Conservation (phyloP, 1,139 yeast species). For the Yamadazyma mexicana region DNA sequence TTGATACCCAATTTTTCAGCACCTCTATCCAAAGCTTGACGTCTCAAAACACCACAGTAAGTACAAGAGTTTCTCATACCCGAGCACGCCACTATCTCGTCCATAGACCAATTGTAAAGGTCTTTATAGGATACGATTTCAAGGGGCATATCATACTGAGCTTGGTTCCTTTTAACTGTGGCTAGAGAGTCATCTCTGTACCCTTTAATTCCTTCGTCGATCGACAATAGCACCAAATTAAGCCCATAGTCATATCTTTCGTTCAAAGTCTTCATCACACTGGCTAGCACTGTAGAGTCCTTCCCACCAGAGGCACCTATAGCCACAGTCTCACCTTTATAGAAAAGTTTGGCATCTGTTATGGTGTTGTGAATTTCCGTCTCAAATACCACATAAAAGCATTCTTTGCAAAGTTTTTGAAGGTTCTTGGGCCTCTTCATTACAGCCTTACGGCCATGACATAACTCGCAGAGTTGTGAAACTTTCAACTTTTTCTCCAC, state of each 20-base stretch:
- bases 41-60: constrained; percentile 93
- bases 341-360: constrained; percentile 63
- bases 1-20: constrained; percentile 83
- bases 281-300: constrained; percentile 93
- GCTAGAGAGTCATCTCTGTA: constrained; percentile 97
- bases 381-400: constrained; percentile 89
- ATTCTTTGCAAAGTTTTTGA: constrained; percentile 87
- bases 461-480: constrained; percentile 71
- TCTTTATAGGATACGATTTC: constrained; percentile 90
- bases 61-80: constrained; percentile 96
- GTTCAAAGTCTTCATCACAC: constrained; percentile 80
- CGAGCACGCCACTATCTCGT: constrained; percentile 92
- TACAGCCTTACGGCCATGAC: constrained; percentile 80
- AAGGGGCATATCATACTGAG: constrained; percentile 83
- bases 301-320: constrained; percentile 99
- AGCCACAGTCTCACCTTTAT: constrained; percentile 83
- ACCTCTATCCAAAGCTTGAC: constrained; percentile 96
- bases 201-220: constrained; percentile 97
- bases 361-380: constrained; percentile 95
- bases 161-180: constrained; percentile 89
- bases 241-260: constrained; percentile 88
- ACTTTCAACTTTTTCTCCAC: constrained; percentile 37
- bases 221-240: constrained; percentile 74
- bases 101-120: constrained; percentile 96
- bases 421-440: constrained; percentile 90